Base-by-base conservation (phyloP, 2,329 filamentous ascomycete species). In the Atkinsonella hypoxylon region DNA sequence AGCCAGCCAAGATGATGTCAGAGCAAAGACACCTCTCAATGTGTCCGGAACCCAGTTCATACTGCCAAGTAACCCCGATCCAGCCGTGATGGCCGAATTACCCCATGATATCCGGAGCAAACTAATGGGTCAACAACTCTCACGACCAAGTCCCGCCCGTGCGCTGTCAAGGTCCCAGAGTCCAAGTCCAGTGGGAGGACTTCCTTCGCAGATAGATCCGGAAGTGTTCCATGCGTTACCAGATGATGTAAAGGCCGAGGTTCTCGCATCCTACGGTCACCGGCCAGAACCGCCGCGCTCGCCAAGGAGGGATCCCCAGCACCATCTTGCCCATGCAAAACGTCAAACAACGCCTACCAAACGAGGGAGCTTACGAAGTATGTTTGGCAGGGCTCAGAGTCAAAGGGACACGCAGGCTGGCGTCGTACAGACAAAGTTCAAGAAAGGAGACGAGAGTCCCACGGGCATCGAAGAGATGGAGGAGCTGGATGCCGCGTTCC, bases 31-130 rank as follows among this genome's bases (percentile, higher is more conserved):
- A 7, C 83, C 83, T 1, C 70, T 95, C 20, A 95, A 96, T 60
- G 78, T 88, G 3, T 74, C 81, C 3, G 89, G 91, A 2, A 95
- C 91, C 0, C 93, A 98, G 60, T 98, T 98, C 60, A 80, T 97
- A 45, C 74, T 98, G 58, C 93, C 93, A 0, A 79, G 79, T 1
- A 87, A 95, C 57, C 78, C 87, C 2, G 93, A 98, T 62, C 82
- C 85, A 0, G 73, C 76, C n/a, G 84, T 95, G 0, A 68, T 97
- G 3, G 85, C 85, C 1, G 89, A 94, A 60, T 74, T 98, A 3
- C 91, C 91, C 0, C 75, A 74, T 32, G 88, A 95, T 62, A 95
- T 97, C 55, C 79, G 88, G 53, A 82, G 80, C 32, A 87, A 80
- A 61, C 75, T 97, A 10, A 74, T 86, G 54, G 77, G 76, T 9